Conservation (phyloP, 257 asterid genomes). For the Solanum virginianum region DNA sequence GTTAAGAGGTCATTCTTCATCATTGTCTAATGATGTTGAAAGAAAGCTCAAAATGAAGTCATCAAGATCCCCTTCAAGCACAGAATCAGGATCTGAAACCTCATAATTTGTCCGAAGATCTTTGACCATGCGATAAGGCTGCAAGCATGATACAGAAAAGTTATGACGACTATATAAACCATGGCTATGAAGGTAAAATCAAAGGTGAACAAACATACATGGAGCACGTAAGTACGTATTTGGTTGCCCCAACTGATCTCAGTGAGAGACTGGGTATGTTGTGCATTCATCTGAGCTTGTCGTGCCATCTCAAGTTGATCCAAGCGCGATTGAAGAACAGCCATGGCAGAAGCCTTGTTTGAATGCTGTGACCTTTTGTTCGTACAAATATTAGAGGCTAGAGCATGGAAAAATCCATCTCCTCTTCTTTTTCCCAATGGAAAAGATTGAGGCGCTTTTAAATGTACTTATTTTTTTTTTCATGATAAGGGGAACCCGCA, state of each 20-base stretch:
- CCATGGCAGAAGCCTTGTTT: slow-evolving; percentile 91
- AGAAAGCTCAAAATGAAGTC: slow-evolving; percentile 74
- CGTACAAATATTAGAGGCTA: background rate
- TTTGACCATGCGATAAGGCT: slow-evolving; percentile 98
- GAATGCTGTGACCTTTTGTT: slow-evolving; percentile 79
- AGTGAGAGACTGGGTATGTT: slow-evolving; percentile 74
- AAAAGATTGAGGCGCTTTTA: background rate
- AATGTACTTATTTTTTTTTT: no score
- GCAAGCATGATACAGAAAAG: slow-evolving; percentile 8
- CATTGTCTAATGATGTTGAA: slow-evolving; percentile 66
- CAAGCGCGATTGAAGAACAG: slow-evolving; percentile 92
- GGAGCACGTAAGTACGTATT: slow-evolving; percentile 85
- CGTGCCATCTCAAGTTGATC: slow-evolving; percentile 88
- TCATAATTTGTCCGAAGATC: slow-evolving; percentile 86
- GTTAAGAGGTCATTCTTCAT: slow-evolving; percentile 29
- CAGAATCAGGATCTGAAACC: slow-evolving; percentile 90
- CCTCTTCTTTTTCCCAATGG: background rate
- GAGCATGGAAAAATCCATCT: background rate
- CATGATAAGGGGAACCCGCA: no score
- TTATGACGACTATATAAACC: background rate
- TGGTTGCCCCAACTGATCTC: slow-evolving; percentile 93
- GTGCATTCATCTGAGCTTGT: slow-evolving; percentile 69
- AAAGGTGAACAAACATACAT: slow-evolving; percentile 33
- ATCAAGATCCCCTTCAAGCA: slow-evolving; percentile 78
- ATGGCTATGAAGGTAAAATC: background rate